These are phyloP conservation scores for Phytophthora constricta DNA, from an alignment of 352 stramenopile genomes.

Conservation along the genomic window DNA sequence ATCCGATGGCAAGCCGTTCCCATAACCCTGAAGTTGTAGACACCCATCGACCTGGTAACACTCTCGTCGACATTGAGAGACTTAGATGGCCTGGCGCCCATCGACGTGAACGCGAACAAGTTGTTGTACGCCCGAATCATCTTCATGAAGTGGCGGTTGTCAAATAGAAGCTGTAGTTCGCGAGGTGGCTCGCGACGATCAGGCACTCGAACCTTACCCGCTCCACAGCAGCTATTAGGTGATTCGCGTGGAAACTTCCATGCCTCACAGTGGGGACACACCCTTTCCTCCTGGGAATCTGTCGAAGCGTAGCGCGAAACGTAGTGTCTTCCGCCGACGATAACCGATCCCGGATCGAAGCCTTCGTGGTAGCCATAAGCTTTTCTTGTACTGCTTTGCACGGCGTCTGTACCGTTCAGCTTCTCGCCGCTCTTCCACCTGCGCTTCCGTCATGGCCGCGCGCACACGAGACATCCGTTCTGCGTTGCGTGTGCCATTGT, in stretches of 20 bases:
- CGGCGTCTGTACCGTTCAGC: not conserved
- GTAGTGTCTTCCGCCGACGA: not conserved
- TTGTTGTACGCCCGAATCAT: constrained; percentile 20
- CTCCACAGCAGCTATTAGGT: not conserved
- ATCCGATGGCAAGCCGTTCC: constrained; percentile 1
- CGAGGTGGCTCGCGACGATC: not conserved
- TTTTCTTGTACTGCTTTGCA: not conserved
- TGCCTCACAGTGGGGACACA: not conserved
- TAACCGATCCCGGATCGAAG: not conserved
- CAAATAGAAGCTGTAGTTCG: not conserved
- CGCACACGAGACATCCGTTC: not conserved
- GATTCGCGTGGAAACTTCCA: not conserved
- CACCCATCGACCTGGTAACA: not conserved
- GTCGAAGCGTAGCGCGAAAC: not conserved
- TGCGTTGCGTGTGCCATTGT: not conserved
- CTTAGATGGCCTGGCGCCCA: not conserved
- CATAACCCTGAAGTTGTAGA: constrained; percentile 4
- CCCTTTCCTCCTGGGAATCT: not conserved
- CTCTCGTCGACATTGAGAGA: not conserved
- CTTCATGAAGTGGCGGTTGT: not conserved
- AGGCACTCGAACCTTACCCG: not conserved
- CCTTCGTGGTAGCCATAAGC: not conserved
- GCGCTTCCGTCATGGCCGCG: not conserved
- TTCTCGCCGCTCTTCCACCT: not conserved
- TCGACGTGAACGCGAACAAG: constrained; percentile 20